A percentile compares a stretch with the other conserved stretches of the same genome.
These are phyloP conservation scores for Sporisorium exsertum DNA, from an alignment of 1,284 basidiomycete genomes.

Conservation along the genomic window DNA sequence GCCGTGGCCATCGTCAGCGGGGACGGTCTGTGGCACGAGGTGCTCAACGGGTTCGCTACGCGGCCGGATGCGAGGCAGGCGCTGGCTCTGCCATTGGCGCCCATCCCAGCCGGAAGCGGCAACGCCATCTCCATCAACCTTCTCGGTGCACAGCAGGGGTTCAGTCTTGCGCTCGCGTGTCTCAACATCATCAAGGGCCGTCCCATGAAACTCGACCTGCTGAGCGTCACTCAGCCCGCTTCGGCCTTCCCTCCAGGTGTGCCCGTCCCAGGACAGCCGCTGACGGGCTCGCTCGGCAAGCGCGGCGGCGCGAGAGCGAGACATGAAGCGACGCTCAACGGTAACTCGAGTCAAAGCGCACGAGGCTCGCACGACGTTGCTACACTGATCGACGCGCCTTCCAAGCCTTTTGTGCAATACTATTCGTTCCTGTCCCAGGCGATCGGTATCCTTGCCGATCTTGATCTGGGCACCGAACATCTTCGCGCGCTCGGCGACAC, in stretches of 20 bases:
- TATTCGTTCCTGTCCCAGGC: slow-evolving; percentile 90
- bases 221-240: slow-evolving; percentile 79
- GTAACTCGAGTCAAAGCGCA: slow-evolving; percentile 7
- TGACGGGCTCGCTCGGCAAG: slow-evolving; percentile 7
- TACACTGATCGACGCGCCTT: slow-evolving; percentile 36
- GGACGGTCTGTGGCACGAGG: slow-evolving; percentile 89
- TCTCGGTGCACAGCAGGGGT: slow-evolving; percentile 70
- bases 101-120: slow-evolving; percentile 88
- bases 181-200: slow-evolving; percentile 88
- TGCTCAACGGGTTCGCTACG: slow-evolving; percentile 89
- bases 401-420: slow-evolving; percentile 68
- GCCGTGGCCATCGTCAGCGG: slow-evolving; percentile 87
- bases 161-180: slow-evolving; percentile 73
- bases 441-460: slow-evolving; percentile 89
- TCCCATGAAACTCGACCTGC: slow-evolving; percentile 81
- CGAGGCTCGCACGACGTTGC: slow-evolving; percentile 41
- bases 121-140: slow-evolving; percentile 84
- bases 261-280: slow-evolving; percentile 27
- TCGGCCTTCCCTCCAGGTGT: slow-evolving; percentile 43
- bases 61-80: slow-evolving; percentile 79
- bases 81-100: slow-evolving; percentile 80
- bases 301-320: slow-evolving; percentile 11
- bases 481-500: slow-evolving; percentile 93
- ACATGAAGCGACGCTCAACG: slow-evolving; percentile 17
- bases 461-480: slow-evolving; percentile 81